Percentiles rank a stretch among this genome's conserved stretches.
Conservation (phyloP, 1,284 basidiomycete species). For the Malassezia dermatis region DNA sequence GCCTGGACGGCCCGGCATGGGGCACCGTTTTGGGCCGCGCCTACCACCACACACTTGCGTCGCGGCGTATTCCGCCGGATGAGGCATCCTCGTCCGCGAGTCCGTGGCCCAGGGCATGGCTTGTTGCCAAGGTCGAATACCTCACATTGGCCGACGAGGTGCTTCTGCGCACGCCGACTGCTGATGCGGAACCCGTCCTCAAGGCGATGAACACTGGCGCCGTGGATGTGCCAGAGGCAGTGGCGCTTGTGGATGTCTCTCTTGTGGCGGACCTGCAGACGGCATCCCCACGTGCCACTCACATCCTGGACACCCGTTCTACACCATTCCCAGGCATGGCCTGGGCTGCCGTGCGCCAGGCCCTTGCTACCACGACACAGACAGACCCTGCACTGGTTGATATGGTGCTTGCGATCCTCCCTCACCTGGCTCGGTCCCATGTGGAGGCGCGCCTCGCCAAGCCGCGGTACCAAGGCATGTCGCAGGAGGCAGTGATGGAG, state of each 20-base stretch:
- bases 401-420: slow-evolving; percentile 4
- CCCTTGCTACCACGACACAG: background rate
- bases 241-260: slow-evolving; percentile 6
- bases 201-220: background rate
- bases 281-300: background rate
- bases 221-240: slow-evolving; percentile 1
- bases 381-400: slow-evolving; percentile 4
- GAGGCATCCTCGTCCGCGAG: slow-evolving; percentile 12
- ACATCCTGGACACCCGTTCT: background rate
- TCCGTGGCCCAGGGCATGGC: slow-evolving; percentile 10
- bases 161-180: background rate
- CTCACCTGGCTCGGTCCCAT: slow-evolving; percentile 3
- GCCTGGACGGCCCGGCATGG: background rate
- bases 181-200: background rate
- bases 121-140: slow-evolving; percentile 9
- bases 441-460: slow-evolving; percentile 5
- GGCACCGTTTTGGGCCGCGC: background rate
- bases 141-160: slow-evolving; percentile 7
- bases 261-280: slow-evolving; percentile 10
- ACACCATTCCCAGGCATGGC: slow-evolving; percentile 9
- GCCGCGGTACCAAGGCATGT: background rate
- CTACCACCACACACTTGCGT: slow-evolving; percentile 6
- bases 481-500: slow-evolving; percentile 6
- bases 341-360: slow-evolving; percentile 8
- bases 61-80: background rate